Base-by-base conservation (phyloP, 148 eudicot genomes). In the Rhododendron ovatum region DNA sequence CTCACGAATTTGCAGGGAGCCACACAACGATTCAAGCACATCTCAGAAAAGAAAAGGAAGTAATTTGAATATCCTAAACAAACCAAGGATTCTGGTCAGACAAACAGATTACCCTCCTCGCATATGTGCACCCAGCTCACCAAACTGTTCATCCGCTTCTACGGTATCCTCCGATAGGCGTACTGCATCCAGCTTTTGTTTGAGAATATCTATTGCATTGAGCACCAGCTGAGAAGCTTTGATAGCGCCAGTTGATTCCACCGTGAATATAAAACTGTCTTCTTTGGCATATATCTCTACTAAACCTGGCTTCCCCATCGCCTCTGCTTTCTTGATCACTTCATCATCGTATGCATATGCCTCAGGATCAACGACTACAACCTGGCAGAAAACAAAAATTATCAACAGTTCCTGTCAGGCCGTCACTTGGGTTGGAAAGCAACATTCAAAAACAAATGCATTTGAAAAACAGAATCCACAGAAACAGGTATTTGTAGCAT, bases 291-390 rank as follows among this genome's bases (percentile, higher is more conserved):
- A 90, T 61, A 97, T 94, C 80, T 97, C 98, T 4, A 94, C 91
- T 4, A 97, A 91, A 82, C 98, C 99, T 24, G 98, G 90, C 83
- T 93, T 93, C 30, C 94, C 98, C 98, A 95, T 93, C 8, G 98
- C 92, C 71, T 94, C 99, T 8, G 95, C 98, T 90, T 93, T 95
- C 91, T 96, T 95, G 59, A 94, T 89, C 88, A 96, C 98, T 88
- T 96, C 99, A 65, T 96, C 99, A 81, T 96, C 98, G 47, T 96
- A 96, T 6, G 98, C 89, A 81, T 96, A 96, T 74, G 95, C 98
- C 90, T 96, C 99, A 12, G 96, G 91, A 90, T 96, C 98, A 90
- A 91, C 91, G 12, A 96, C 90, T 41, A 91, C 86, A 80, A 96
- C 96, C 99, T 96, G 90, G 35, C 33, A 85, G 57, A 37, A 83